Percentiles rank a stretch among this genome's conserved stretches.
phyloP scores from a whole-genome alignment of 352 stramenopile genomes.

The Phytopythium sindhum region DNA sequence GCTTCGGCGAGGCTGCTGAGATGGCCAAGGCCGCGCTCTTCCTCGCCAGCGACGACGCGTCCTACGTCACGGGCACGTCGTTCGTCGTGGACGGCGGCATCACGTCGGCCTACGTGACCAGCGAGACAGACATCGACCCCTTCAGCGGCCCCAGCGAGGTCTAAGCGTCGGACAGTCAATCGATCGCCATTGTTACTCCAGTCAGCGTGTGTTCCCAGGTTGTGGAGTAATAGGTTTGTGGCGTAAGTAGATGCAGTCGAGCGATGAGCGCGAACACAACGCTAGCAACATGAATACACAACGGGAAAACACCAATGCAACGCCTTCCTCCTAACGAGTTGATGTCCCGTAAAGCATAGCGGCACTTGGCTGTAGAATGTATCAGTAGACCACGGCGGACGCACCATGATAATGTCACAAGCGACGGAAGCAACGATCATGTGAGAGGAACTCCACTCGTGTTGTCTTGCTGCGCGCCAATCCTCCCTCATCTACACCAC shows the following conservation, averaged over 20 bases:
- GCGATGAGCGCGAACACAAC: not conserved
- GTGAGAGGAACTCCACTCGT: not conserved
- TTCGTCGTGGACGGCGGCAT: slow-evolving; percentile 89
- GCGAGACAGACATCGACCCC: slow-evolving; percentile 70
- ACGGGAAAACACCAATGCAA: not conserved
- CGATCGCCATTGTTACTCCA: too few relatives aligned
- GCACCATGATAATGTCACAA: too few relatives aligned
- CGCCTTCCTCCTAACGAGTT: not conserved
- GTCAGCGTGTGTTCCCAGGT: not conserved
- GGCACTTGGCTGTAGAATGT: too few relatives aligned
- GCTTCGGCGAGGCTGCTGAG: slow-evolving; percentile 82
- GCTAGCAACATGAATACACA: not conserved
- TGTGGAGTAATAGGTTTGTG: not conserved
- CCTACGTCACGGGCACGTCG: slow-evolving; percentile 84
- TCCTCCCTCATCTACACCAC: not conserved
- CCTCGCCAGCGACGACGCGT: slow-evolving; percentile 80
- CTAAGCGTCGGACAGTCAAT: slow-evolving; percentile 22
- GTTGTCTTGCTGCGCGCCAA: not conserved
- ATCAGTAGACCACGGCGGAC: not conserved
- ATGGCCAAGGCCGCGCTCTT: slow-evolving; percentile 88
- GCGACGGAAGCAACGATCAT: not conserved
- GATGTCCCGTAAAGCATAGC: not conserved
- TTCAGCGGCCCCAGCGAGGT: slow-evolving; percentile 80
- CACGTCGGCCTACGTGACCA: slow-evolving; percentile 83
- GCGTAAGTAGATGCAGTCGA: slow-evolving; percentile 6